Percentiles rank a stretch among this genome's conserved stretches.
Conservation (phyloP, 2,329 filamentous ascomycete genomes). For the Plectosphaerella cucumerina region DNA sequence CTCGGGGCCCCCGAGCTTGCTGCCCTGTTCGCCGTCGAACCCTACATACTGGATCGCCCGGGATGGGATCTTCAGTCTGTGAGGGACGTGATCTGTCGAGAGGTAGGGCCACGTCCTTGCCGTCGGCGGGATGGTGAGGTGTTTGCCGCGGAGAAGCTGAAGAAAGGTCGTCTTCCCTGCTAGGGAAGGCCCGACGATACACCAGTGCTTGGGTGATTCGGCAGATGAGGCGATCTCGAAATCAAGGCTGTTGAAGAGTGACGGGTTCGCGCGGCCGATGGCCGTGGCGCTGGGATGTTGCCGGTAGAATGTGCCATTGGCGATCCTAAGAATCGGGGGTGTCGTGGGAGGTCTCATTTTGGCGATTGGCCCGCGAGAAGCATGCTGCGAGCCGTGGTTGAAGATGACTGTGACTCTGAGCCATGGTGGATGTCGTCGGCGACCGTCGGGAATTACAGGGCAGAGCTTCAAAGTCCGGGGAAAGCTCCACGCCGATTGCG, state of each 20-base stretch:
- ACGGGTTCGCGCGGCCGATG: constrained; percentile 54
- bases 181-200: constrained; percentile 74
- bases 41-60: constrained; percentile 84
- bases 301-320: constrained; percentile 79
- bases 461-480: constrained; percentile 1
- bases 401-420: background rate
- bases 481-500: constrained; percentile 1
- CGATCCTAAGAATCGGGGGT: constrained; percentile 65
- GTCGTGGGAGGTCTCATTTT: constrained; percentile 4
- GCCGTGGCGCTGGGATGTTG: constrained; percentile 56
- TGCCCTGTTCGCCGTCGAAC: constrained; percentile 70
- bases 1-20: constrained; percentile 46
- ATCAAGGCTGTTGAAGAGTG: constrained; percentile 67
- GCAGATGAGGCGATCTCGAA: constrained; percentile 60
- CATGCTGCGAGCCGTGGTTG: background rate
- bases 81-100: constrained; percentile 54
- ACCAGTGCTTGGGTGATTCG: constrained; percentile 63
- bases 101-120: constrained; percentile 79
- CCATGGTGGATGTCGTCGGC: background rate
- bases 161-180: constrained; percentile 80
- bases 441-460: too few species aligned
- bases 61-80: constrained; percentile 52
- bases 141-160: constrained; percentile 69
- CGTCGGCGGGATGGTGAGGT: constrained; percentile 70
- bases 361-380: background rate